These are phyloP conservation scores for Calocera cornea DNA, from an alignment of 768 basidiomycete genomes.

Conservation along the genomic window DNA sequence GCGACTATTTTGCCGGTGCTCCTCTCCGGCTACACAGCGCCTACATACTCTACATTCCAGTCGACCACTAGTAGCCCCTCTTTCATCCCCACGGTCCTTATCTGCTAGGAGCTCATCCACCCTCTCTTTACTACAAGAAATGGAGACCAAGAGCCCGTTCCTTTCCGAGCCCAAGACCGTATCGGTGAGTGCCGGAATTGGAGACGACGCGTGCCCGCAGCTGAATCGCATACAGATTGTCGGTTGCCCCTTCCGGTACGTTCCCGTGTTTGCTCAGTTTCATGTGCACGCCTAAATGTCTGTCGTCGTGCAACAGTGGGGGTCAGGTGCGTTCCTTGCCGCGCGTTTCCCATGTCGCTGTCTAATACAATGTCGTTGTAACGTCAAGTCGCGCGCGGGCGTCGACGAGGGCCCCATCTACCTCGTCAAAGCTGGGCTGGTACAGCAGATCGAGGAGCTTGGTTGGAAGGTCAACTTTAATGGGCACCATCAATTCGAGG, in stretches of 20 bases:
- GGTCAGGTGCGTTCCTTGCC: conserved; percentile 17
- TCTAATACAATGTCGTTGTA: not conserved
- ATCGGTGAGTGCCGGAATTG: conserved; percentile 44
- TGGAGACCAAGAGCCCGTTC: conserved; percentile 30
- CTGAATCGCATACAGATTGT: conserved; percentile 46
- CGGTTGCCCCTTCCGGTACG: conserved; percentile 89
- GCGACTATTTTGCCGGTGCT: not conserved
- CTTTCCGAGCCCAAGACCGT: conserved; percentile 58
- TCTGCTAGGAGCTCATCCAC: not conserved
- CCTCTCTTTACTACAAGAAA: not conserved
- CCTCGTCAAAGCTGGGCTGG: conserved; percentile 75
- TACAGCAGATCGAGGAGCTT: conserved; percentile 57
- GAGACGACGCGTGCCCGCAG: not conserved
- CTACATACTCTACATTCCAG: not conserved
- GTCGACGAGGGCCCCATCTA: conserved; percentile 82
- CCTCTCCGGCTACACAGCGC: not conserved
- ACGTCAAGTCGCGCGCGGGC: conserved; percentile 50
- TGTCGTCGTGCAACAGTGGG: conserved; percentile 16
- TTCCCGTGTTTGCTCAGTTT: conserved; percentile 7
- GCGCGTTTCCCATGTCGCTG: not conserved
- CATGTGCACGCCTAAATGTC: not conserved
- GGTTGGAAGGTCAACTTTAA: conserved; percentile 87
- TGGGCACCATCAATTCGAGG: conserved; percentile 80
- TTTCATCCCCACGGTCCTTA: not conserved
- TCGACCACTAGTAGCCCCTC: not conserved